Base-by-base conservation (phyloP, 2,329 filamentous ascomycete species). In the Alternaria atra region DNA sequence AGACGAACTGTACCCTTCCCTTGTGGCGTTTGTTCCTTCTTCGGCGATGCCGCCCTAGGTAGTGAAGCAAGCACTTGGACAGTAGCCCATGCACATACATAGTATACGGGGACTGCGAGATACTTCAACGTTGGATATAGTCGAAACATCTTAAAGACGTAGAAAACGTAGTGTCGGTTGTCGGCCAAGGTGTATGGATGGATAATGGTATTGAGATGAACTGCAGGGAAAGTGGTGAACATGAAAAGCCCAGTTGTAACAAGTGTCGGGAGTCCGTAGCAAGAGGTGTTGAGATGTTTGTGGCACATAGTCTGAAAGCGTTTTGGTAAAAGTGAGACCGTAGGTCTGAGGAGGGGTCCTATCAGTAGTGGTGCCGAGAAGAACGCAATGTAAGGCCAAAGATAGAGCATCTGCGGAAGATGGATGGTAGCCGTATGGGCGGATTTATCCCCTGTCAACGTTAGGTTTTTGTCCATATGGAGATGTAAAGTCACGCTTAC, bases 91-190 rank as follows among this genome's bases (percentile, higher is more conserved):
- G 86, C 89, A 70, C 88, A 90, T 15, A 87, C 10, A 2, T 91
- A 85, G 78, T 99, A 98, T 1, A 90, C 81, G 0, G 89, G 83
- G 0, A 90, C 85, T 1, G 91, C 88, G 0, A 85, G 78, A 69
- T 93, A 93, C 35, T 89, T 89, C 52, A 92, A 79, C 17, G 82
- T 79, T 1, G 84, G 82, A 42, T 91, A 86, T 6, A 84, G 85
- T 2, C 91, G 86, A 37, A 98, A 89, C 6, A 91, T 89, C 1
- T 93, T 89, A 83, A 99, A 99, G 61, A 97, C 84, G 80, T 99
- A 99, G 79, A 99, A 99, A 77, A 97, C 90, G 81, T 97, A 99
- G 78, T 99, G 95, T 2, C 95, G 86, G 78, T 99, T 99, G 79
- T 99, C 95, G 34, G 95, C 95, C 1, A 98, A 86, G 0, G 94